Conservation (phyloP, 805 yeast species). For the Saturnispora saitoi region DNA sequence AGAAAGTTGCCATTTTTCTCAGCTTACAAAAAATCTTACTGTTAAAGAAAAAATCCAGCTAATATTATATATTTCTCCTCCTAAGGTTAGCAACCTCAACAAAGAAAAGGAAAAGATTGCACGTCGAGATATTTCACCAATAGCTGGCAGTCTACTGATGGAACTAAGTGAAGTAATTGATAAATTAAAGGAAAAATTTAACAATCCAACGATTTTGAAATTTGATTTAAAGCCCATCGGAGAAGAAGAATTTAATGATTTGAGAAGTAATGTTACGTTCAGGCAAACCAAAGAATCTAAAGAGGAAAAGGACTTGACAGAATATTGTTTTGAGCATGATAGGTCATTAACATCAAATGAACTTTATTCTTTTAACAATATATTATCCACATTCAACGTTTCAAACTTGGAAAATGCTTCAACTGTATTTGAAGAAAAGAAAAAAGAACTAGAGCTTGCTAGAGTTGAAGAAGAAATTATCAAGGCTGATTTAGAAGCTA, state of each 20-base stretch:
- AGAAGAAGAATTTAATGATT: conserved; percentile 11
- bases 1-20: background rate
- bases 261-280: conserved; percentile 2
- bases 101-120: conserved; percentile 37
- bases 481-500: conserved; percentile 1
- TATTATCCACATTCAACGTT: conserved; percentile 4
- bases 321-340: conserved; percentile 10
- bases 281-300: conserved; percentile 14
- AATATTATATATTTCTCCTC: background rate
- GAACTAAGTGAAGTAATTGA: conserved; percentile 18
- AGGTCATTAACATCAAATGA: conserved; percentile 5
- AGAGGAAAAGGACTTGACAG: conserved; percentile 13
- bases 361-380: conserved; percentile 7
- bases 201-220: conserved; percentile 19
- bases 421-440: background rate
- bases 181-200: conserved; percentile 16
- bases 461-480: background rate
- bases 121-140: conserved; percentile 38
- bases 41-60: conserved; percentile 1
- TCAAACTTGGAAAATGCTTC: background rate
- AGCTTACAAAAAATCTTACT: background rate
- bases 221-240: conserved; percentile 12
- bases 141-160: conserved; percentile 22
- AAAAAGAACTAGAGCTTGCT: background rate
- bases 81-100: conserved; percentile 4